A percentile compares a stretch with the other conserved stretches of the same genome.
These are phyloP conservation scores for Fusarium subglutinans DNA, from an alignment of 2,329 filamentous ascomycete species.

Conservation along the genomic window DNA sequence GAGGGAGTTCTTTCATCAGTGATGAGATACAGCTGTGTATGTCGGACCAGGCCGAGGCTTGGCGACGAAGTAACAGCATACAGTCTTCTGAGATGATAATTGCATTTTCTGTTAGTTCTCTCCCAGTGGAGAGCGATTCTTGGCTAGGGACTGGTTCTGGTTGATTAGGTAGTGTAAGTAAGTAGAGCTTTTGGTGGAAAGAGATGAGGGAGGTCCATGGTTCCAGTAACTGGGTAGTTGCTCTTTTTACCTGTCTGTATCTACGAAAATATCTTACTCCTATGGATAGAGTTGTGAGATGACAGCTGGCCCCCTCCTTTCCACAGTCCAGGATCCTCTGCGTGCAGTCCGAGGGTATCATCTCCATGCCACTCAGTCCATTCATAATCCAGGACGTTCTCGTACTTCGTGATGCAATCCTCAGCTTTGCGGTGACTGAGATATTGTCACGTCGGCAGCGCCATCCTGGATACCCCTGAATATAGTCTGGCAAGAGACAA, in stretches of 20 bases:
- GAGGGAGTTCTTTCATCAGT: not conserved
- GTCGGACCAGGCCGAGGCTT: not conserved
- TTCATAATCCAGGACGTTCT: not conserved
- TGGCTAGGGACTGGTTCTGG: not conserved
- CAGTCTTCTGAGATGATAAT: constrained; percentile 9
- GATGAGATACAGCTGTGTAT: constrained; percentile 2
- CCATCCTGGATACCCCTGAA: not conserved
- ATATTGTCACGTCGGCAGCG: not conserved
- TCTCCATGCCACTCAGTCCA: not conserved
- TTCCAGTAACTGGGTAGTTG: not conserved
- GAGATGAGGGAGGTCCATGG: not conserved
- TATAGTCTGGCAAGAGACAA: not conserved
- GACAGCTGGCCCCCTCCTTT: not conserved
- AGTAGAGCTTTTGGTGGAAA: not conserved
- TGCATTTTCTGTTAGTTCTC: not conserved
- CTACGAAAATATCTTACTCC: not conserved
- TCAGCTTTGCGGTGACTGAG: not conserved
- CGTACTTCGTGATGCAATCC: not conserved
- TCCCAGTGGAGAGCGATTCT: not conserved
- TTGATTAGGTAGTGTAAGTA: not conserved
- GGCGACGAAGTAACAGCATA: not conserved
- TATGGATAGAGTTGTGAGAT: not conserved
- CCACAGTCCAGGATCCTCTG: not conserved
- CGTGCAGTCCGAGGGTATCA: not conserved
- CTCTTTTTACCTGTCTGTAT: not conserved